Evolutionary conservation across 2,329 filamentous ascomycete species (phyloP).

Genomic region (Exophiala alcalophila): DNA sequence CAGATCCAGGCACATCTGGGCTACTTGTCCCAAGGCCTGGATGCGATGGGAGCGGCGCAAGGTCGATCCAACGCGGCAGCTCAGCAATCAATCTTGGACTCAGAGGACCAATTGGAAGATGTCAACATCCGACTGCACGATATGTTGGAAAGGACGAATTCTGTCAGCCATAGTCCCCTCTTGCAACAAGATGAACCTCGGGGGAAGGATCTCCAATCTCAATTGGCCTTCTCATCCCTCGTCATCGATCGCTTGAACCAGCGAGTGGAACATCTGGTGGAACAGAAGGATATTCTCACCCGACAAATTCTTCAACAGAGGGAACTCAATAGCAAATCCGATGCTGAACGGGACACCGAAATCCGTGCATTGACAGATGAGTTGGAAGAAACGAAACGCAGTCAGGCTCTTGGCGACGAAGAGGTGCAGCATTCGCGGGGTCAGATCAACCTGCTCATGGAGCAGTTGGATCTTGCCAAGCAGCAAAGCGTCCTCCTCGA

Average conservation of each 20-base stretch:
- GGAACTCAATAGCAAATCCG: slow-evolving; percentile 84
- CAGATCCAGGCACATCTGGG: slow-evolving; percentile 56
- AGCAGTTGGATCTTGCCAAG: slow-evolving; percentile 44
- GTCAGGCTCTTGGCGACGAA: slow-evolving; percentile 55
- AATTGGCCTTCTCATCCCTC: slow-evolving; percentile 71
- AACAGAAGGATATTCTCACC: slow-evolving; percentile 85
- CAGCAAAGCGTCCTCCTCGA: slow-evolving; percentile 38
- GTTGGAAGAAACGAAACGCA: slow-evolving; percentile 60
- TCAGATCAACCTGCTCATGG: slow-evolving; percentile 42
- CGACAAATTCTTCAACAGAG: slow-evolving; percentile 94
- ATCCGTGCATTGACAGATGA: slow-evolving; percentile 47
- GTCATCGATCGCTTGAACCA: slow-evolving; percentile 77
- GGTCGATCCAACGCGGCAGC: slow-evolving; percentile 39
- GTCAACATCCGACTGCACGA: slow-evolving; percentile 65
- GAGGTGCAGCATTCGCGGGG: slow-evolving; percentile 41
- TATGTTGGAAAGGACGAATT: slow-evolving; percentile 51
- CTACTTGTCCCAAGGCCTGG: slow-evolving; percentile 67
- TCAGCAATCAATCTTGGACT: slow-evolving; percentile 38
- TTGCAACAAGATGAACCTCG: slow-evolving; percentile 59
- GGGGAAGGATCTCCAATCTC: slow-evolving; percentile 60
- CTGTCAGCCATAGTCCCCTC: slow-evolving; percentile 43
- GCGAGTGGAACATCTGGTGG: slow-evolving; percentile 72
- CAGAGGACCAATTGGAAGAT: slow-evolving; percentile 56
- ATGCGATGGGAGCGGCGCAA: slow-evolving; percentile 59
- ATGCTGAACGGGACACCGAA: slow-evolving; percentile 55